Evolutionary conservation across 108 stramenopile genomes (phyloP).

Genomic region (Nitzschia putrida): DNA sequence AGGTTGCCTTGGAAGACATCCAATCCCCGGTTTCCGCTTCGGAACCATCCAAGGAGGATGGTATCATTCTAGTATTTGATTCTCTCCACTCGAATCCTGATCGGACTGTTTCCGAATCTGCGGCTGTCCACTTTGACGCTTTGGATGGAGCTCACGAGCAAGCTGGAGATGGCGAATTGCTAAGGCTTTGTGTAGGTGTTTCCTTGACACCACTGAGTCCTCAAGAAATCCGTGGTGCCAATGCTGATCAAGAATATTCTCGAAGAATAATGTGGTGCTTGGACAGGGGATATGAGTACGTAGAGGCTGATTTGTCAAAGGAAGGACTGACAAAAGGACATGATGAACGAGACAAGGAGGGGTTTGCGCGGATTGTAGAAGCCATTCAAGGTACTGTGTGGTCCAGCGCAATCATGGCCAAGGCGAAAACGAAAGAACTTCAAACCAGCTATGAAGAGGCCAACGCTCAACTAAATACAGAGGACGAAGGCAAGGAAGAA

Average conservation of each 20-base stretch:
- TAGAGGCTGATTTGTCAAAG: constrained; percentile 63
- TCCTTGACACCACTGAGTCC: constrained; percentile 30
- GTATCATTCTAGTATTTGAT: constrained; percentile 74
- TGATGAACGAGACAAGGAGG: constrained; percentile 85
- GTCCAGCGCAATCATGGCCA: constrained; percentile 72
- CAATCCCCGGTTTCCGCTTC: neutral
- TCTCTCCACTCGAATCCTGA: constrained; percentile 46
- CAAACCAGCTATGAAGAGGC: constrained; percentile 30
- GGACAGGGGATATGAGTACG: constrained; percentile 87
- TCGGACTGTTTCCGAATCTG: constrained; percentile 6
- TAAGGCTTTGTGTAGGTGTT: constrained; percentile 76
- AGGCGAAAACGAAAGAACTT: constrained; percentile 17
- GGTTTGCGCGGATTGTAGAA: constrained; percentile 82
- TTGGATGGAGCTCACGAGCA: constrained; percentile 41
- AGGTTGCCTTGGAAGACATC: constrained; percentile 30
- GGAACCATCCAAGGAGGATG: constrained; percentile 66
- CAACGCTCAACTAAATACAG: constrained; percentile 1
- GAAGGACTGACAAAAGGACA: constrained; percentile 61
- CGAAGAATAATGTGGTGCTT: constrained; percentile 82
- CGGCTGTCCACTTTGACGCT: constrained; percentile 56
- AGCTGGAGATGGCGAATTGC: constrained; percentile 61
- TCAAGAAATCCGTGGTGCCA: constrained; percentile 40
- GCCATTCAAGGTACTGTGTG: constrained; percentile 81
- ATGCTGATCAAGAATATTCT: constrained; percentile 74
- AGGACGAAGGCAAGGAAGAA: constrained; percentile 15